Base-by-base conservation (phyloP, 495 filamentous ascomycete species). In the Podospora pseudoanserina region DNA sequence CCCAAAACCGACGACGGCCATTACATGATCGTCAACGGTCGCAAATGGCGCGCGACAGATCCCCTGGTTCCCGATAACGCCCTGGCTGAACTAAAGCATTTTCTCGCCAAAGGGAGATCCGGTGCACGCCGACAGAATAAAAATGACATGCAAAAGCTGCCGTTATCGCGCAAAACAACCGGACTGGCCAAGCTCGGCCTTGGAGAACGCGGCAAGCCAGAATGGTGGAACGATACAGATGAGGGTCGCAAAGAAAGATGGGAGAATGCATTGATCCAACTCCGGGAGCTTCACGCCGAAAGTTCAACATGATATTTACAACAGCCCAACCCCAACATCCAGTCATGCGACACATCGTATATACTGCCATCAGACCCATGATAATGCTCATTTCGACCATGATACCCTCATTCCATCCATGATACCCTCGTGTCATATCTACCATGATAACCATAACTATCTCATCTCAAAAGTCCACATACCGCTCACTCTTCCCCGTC, bases 201-300 rank as follows among this genome's bases (percentile, higher is more conserved):
- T 9, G 68, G 68, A 7, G 68, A 70, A 59, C 64, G 68, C 7
- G 65, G 68, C 44, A 70, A 67, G 55, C 68, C 65, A 11, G 68
- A 70, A 57, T 70, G 68, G 68, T 70, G 68, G 68, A 67, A 70
- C 60, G 68, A 67, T 23, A 67, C 64, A 6, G 16, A 63, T n/a
- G 54, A 64, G 18, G 64, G 60, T 13, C 53, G 68, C n/a, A 28
- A 63, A 32, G 18, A 59, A 53, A 44, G 68, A 64, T 70, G 68
- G 68, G 60, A 70, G 39, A 53, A 28, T 9, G 59, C 68, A 7
- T 34, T 66, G 53, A 18, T 15, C 13, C 20, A 66, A 32, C 60
- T 70, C 19, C 49, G 68, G n/a, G 61, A 63, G 23, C 28, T 61
- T 2, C 23, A 61, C 7, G 2, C 19, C 28, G 15, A 11, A 4